These are phyloP conservation scores for Globisporangium takayamanum DNA, from an alignment of 352 stramenopile genomes.

Conservation along the genomic window DNA sequence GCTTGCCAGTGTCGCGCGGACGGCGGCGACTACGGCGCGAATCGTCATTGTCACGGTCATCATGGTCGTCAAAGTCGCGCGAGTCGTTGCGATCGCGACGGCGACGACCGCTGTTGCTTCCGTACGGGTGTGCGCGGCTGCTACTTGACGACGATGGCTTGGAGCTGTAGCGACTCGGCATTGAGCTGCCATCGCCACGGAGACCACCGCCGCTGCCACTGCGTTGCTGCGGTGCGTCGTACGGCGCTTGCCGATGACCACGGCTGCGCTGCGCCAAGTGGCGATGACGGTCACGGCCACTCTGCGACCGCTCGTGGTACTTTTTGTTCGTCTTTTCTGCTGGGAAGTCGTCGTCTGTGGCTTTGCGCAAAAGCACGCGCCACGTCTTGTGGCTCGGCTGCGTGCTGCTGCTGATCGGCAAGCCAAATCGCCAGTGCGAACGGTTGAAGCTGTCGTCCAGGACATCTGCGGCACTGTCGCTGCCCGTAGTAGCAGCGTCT, in stretches of 20 bases:
- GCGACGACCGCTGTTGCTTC: constrained; percentile 16
- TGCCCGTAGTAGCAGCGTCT: too few relatives aligned
- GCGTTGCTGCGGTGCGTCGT: constrained; percentile 10
- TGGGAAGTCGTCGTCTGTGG: constrained; percentile 73
- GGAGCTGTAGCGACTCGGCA: constrained; percentile 23
- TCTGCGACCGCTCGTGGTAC: constrained; percentile 53
- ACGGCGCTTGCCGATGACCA: constrained; percentile 11
- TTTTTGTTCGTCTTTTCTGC: constrained; percentile 67
- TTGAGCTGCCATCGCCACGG: constrained; percentile 8
- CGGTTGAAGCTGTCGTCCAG: constrained; percentile 55
- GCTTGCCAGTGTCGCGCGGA: constrained; percentile 26
- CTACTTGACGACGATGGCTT: constrained; percentile 11
- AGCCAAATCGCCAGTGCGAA: constrained; percentile 54
- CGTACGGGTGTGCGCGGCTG: constrained; percentile 40
- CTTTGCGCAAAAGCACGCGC: constrained; percentile 62
- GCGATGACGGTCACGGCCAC: not conserved
- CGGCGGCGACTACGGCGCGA: not conserved
- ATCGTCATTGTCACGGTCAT: not conserved
- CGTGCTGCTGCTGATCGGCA: constrained; percentile 43
- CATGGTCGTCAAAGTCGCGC: constrained; percentile 14
- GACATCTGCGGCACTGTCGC: constrained; percentile 17
- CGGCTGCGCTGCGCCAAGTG: constrained; percentile 15
- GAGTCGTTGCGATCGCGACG: constrained; percentile 4
- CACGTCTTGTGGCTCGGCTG: constrained; percentile 54
- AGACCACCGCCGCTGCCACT: constrained; percentile 3